Base-by-base conservation (phyloP, 163 green algal species). In the Chlorella variabilis region DNA sequence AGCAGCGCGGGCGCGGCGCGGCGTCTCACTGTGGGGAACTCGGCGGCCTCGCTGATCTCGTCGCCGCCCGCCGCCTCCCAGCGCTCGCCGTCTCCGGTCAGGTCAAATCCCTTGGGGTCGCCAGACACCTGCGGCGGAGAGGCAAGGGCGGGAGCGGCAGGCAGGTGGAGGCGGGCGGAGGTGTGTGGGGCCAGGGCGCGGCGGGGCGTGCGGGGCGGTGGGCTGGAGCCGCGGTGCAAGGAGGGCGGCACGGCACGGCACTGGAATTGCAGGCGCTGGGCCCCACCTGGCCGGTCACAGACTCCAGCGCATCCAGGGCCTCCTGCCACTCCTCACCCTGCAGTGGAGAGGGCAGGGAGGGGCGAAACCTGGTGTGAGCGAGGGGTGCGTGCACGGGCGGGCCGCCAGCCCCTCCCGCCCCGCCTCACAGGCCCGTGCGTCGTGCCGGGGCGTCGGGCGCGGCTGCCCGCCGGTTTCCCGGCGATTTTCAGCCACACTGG, bases 251-350 rank as follows among this genome's bases (percentile, higher is more conserved):
- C n/a, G n/a, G n/a, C n/a, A n/a, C n/a, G n/a, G n/a, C n/a, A n/a
- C n/a, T n/a, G n/a, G n/a, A n/a, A n/a, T n/a, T n/a, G n/a, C n/a
- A n/a, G n/a, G n/a, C 9, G 29, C 7, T 23, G 17, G 59, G 5
- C 20, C 38, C 23, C n/a, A 80, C 73, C 73, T 80, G 73, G 73
- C 73, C 58, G n/a, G 73, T 80, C 54, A 80, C 73, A 31, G 54
- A 71, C 73, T 80, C 73, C 56, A 80, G 73, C 2, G 73, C 73
- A 4, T 80, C 73, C 17, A 80, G 34, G 38, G 73, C 73, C 73
- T 80, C 73, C 73, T 80, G 73, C 73, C 73, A 80, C n/a, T 80
- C 73, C 56, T 80, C 73, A 18, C 73, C 73, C 73, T 80, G 73
- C 56, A 59, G 48, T 31, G 33, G 11, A 11, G 48, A 48, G 13